Percentiles rank a stretch among this genome's conserved stretches.
Conservation (phyloP, 768 basidiomycete genomes). For the Tephrocybe rancida region DNA sequence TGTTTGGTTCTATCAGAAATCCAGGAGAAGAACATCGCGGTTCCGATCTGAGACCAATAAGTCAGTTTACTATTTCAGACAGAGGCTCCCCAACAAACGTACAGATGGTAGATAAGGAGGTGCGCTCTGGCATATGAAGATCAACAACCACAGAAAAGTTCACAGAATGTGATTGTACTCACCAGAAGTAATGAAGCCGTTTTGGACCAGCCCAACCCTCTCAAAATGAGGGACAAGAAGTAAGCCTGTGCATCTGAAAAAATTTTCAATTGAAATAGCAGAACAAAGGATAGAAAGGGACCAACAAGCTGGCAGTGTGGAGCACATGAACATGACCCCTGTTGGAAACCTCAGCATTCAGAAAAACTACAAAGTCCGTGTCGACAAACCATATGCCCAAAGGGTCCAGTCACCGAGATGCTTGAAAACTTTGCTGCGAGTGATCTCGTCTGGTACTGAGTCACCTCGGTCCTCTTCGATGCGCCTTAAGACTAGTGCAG, state of each 20-base stretch:
- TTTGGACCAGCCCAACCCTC: constrained; percentile 44
- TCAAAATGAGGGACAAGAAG: constrained; percentile 49
- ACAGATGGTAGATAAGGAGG: constrained; percentile 49
- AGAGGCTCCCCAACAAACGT: constrained; percentile 15
- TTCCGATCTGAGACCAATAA: constrained; percentile 29
- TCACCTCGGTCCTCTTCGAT: constrained; percentile 55
- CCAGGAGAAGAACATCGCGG: constrained; percentile 47
- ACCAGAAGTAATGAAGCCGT: constrained; percentile 44
- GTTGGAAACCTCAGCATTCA: neutral
- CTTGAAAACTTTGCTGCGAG: constrained; percentile 32
- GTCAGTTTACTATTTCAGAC: neutral
- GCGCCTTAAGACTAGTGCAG: constrained; percentile 43
- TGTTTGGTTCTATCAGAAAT: constrained; percentile 46
- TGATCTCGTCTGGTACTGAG: constrained; percentile 45
- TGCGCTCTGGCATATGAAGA: constrained; percentile 33
- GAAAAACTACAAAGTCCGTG: neutral
- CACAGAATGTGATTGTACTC: constrained; percentile 11
- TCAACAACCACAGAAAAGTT: neutral
- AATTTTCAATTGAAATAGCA: neutral
- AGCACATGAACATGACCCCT: constrained; percentile 48
- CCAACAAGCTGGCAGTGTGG: constrained; percentile 45
- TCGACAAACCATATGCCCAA: constrained; percentile 45
- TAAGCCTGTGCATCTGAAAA: constrained; percentile 41
- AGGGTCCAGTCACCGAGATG: constrained; percentile 49
- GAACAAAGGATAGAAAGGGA: neutral